These are phyloP conservation scores for Yamadazyma sp. DNA, from an alignment of 805 yeast genomes.

Conservation along the genomic window DNA sequence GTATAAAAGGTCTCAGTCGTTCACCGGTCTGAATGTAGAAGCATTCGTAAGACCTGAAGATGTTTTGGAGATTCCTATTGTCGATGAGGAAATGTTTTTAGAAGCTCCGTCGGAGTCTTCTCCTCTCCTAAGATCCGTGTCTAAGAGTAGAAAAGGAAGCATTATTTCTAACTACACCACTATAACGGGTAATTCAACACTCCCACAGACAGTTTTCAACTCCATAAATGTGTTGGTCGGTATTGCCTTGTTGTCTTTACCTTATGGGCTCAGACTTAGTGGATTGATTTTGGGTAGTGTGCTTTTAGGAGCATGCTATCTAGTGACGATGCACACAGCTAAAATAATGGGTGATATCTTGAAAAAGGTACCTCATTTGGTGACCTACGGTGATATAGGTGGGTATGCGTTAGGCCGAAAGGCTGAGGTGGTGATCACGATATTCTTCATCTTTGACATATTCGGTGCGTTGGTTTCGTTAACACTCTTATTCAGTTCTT, in stretches of 20 bases:
- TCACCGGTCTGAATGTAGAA: constrained; percentile 16
- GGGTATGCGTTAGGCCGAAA: constrained; percentile 46
- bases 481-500: constrained; percentile 60
- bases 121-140: constrained; percentile 10
- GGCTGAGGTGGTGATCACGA: constrained; percentile 45
- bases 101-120: constrained; percentile 17
- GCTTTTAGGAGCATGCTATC: constrained; percentile 44
- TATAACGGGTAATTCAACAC: constrained; percentile 47
- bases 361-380: constrained; percentile 34
- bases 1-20: constrained; percentile 37
- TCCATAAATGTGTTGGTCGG: constrained; percentile 75
- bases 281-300: constrained; percentile 62
- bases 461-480: constrained; percentile 61
- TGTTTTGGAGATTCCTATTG: constrained; percentile 12
- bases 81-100: constrained; percentile 16
- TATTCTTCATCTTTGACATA: constrained; percentile 55
- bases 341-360: constrained; percentile 52
- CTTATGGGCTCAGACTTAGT: constrained; percentile 63
- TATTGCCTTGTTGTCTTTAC: constrained; percentile 70
- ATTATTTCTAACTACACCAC: constrained; percentile 13
- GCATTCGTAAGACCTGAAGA: background rate
- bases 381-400: constrained; percentile 63
- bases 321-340: constrained; percentile 55
- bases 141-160: constrained; percentile 14
- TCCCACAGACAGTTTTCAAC: constrained; percentile 67